Percentiles rank a stretch among this genome's conserved stretches.
Evolutionary conservation across 768 basidiomycete genomes (phyloP).

Genomic region (Boletus huronensis): DNA sequence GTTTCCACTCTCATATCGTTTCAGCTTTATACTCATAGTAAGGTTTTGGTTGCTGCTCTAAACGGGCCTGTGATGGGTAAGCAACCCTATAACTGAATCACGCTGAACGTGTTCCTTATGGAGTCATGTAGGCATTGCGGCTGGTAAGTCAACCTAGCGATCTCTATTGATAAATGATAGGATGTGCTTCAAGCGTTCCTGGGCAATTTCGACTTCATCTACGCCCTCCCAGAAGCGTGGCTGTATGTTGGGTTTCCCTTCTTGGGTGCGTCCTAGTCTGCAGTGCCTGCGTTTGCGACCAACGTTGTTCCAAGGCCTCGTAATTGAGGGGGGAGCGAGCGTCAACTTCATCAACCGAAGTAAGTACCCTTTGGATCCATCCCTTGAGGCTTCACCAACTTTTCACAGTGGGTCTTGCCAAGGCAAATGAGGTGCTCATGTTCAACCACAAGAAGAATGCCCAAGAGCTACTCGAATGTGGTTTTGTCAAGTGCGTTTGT

Average conservation of each 20-base stretch:
- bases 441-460: constrained; percentile 66
- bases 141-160: constrained; percentile 38
- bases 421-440: constrained; percentile 68
- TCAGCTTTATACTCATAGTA: constrained; percentile 66
- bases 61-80: constrained; percentile 77
- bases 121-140: constrained; percentile 52
- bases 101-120: constrained; percentile 3
- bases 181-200: constrained; percentile 46
- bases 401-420: constrained; percentile 59
- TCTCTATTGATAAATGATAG: background rate
- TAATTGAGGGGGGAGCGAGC: constrained; percentile 67
- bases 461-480: constrained; percentile 52
- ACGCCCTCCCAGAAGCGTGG: constrained; percentile 58
- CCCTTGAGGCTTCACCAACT: background rate
- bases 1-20: background rate
- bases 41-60: constrained; percentile 65
- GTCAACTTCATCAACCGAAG: constrained; percentile 66
- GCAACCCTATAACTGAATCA: background rate
- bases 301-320: constrained; percentile 44
- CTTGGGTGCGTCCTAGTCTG: constrained; percentile 37
- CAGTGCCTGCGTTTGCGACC: background rate
- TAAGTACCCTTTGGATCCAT: constrained; percentile 28
- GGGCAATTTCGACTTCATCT: constrained; percentile 77
- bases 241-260: constrained; percentile 67
- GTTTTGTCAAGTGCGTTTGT: constrained; percentile 60